Percentiles rank a stretch among this genome's conserved stretches.
Evolutionary conservation across 2,329 filamentous ascomycete species (phyloP).

Genomic region (Chrysosporium keratinophilum): DNA sequence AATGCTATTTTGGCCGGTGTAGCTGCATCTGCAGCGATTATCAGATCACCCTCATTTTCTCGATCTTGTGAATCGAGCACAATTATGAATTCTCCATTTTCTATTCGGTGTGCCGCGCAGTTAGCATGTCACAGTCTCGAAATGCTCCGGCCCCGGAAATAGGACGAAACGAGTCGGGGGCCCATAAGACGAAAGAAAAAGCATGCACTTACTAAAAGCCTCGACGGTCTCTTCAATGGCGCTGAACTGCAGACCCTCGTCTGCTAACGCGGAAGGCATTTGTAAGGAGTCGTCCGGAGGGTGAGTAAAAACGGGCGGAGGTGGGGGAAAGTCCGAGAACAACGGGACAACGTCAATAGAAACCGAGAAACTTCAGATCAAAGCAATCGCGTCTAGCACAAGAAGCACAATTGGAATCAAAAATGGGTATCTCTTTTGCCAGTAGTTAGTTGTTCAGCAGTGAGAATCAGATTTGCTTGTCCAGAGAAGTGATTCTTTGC

Average conservation of each 20-base stretch:
- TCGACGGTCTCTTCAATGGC: slow-evolving; percentile 35
- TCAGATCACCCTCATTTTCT: slow-evolving; percentile 97
- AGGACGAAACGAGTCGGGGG: not conserved
- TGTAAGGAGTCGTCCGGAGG: not conserved
- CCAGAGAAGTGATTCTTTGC: not conserved
- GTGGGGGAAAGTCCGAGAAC: not conserved
- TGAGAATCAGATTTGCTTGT: not conserved
- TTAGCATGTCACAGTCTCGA: slow-evolving; percentile 15
- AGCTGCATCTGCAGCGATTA: slow-evolving; percentile 77
- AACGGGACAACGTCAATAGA: not conserved
- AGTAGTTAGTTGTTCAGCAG: not conserved
- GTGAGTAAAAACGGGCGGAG: not conserved
- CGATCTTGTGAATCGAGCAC: slow-evolving; percentile 86
- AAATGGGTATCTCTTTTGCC: not conserved
- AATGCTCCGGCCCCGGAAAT: not conserved
- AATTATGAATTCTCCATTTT: slow-evolving; percentile 81
- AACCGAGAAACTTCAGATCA: not conserved
- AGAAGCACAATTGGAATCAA: too few relatives aligned
- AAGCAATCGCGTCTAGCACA: too few relatives aligned
- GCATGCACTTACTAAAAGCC: slow-evolving; percentile 31
- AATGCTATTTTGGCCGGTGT: slow-evolving; percentile 91
- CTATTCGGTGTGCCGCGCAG: slow-evolving; percentile 31
- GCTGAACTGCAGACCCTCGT: slow-evolving; percentile 30
- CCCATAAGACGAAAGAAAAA: not conserved
- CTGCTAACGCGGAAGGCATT: slow-evolving; percentile 28